These are phyloP conservation scores for Selaginella tamariscina DNA, from an alignment of 75 land plant species.

Conservation along the genomic window DNA sequence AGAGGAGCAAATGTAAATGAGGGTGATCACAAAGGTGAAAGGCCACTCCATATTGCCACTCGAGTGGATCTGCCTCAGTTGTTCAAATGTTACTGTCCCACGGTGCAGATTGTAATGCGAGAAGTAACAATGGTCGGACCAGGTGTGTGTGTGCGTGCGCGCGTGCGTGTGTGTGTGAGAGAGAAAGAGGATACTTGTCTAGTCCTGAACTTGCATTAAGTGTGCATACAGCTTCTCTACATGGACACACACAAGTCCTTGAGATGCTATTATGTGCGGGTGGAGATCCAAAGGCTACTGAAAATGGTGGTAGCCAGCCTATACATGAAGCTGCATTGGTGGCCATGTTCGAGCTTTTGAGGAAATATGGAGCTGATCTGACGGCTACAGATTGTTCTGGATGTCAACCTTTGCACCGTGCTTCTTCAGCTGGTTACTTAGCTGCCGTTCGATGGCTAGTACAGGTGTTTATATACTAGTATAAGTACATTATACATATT, in stretches of 20 bases:
- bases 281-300: conserved; percentile 19
- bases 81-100: conserved; percentile 21
- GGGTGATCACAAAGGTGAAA: conserved; percentile 35
- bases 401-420: conserved; percentile 33
- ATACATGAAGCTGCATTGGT: conserved; percentile 39
- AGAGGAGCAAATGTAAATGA: conserved; percentile 32
- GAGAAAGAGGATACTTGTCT: background rate
- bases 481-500: background rate
- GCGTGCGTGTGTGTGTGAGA: background rate
- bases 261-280: conserved; percentile 21
- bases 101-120: conserved; percentile 21
- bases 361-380: conserved; percentile 21
- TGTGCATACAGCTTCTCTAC: conserved; percentile 35
- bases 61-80: conserved; percentile 24
- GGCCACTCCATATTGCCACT: conserved; percentile 32
- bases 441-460: conserved; percentile 28
- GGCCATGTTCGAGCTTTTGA: conserved; percentile 23
- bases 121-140: conserved; percentile 39
- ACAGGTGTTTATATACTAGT: conserved; percentile 15
- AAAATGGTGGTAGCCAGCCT: conserved; percentile 31
- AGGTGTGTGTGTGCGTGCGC: conserved; percentile 17
- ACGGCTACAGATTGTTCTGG: conserved; percentile 27
- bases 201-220: conserved; percentile 18
- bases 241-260: conserved; percentile 29
- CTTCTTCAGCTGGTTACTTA: conserved; percentile 25